Evolutionary conservation across 2,329 filamentous ascomycete genomes (phyloP).

Genomic region (Dactylellina parvicollis): DNA sequence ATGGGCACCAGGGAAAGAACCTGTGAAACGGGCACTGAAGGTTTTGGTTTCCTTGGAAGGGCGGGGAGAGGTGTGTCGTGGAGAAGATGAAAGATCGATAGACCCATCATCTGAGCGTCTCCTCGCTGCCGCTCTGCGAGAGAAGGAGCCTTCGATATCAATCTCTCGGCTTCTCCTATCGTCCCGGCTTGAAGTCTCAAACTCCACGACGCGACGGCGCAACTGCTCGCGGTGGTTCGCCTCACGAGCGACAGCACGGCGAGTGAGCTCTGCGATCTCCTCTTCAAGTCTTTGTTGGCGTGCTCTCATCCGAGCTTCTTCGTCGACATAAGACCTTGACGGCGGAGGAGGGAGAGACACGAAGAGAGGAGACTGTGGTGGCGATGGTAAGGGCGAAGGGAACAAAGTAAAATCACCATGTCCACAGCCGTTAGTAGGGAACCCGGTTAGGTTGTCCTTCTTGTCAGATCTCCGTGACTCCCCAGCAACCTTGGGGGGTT

Average conservation of each 20-base stretch:
- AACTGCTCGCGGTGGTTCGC: constrained; percentile 51
- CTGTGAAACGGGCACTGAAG: constrained; percentile 51
- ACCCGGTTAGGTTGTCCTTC: constrained; percentile 41
- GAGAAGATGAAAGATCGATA: constrained; percentile 51
- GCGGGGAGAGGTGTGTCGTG: constrained; percentile 37
- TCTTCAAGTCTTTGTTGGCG: constrained; percentile 51
- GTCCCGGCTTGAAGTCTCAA: constrained; percentile 37
- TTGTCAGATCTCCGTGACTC: constrained; percentile 41
- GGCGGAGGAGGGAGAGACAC: constrained; percentile 23
- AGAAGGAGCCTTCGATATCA: constrained; percentile 53
- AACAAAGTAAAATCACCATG: constrained; percentile 52
- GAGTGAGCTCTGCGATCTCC: constrained; percentile 49
- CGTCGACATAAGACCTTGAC: constrained; percentile 30
- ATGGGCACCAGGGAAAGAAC: constrained; percentile 47
- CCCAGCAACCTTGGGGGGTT: constrained; percentile 47
- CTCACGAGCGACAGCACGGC: constrained; percentile 49
- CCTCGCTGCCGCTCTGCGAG: constrained; percentile 38
- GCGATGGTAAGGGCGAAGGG: constrained; percentile 48
- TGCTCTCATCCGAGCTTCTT: constrained; percentile 47
- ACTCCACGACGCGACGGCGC: constrained; percentile 49
- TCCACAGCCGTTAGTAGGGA: constrained; percentile 44
- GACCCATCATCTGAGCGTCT: constrained; percentile 51
- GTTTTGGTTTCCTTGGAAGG: constrained; percentile 45
- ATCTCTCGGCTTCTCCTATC: constrained; percentile 50
- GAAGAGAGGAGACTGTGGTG: constrained; percentile 50